phyloP scores from a whole-genome alignment of 2,329 filamentous ascomycete species.

The Ilyonectria sp. region DNA sequence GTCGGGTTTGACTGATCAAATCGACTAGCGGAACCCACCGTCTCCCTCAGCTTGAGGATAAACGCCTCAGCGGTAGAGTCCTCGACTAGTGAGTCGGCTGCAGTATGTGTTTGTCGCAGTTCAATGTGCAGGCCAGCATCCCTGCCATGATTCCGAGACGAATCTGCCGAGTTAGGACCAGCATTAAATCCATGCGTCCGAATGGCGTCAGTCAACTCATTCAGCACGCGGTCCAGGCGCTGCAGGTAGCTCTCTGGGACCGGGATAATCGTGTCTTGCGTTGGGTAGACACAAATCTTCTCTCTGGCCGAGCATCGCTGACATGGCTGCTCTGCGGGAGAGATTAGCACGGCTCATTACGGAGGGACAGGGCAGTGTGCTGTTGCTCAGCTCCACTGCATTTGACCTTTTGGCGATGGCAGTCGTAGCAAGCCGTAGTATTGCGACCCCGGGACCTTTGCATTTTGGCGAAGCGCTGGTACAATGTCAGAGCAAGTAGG shows the following conservation, averaged over 20 bases:
- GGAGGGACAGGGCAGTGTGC: background rate
- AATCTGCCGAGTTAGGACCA: background rate
- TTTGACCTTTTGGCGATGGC: conserved; percentile 5
- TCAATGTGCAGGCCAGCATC: background rate
- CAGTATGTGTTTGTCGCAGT: background rate
- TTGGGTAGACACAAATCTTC: background rate
- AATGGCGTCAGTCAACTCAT: background rate
- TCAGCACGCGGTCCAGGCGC: background rate
- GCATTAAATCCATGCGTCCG: background rate
- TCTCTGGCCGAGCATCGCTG: background rate
- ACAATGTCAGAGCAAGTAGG: too few relatives aligned
- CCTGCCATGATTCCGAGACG: background rate
- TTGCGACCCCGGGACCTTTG: background rate
- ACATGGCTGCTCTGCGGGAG: background rate
- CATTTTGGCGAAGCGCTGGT: background rate
- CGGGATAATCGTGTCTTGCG: background rate
- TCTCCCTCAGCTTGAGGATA: background rate
- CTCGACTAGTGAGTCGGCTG: background rate
- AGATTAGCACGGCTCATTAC: background rate
- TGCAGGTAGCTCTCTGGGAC: conserved; percentile 1
- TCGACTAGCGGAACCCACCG: background rate
- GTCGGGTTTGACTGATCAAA: background rate
- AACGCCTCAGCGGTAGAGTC: background rate
- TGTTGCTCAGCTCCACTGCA: conserved; percentile 2
- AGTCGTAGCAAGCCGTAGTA: conserved; percentile 4